These are phyloP conservation scores for Caloboletus inedulis DNA, from an alignment of 1,284 basidiomycete genomes.

Conservation along the genomic window DNA sequence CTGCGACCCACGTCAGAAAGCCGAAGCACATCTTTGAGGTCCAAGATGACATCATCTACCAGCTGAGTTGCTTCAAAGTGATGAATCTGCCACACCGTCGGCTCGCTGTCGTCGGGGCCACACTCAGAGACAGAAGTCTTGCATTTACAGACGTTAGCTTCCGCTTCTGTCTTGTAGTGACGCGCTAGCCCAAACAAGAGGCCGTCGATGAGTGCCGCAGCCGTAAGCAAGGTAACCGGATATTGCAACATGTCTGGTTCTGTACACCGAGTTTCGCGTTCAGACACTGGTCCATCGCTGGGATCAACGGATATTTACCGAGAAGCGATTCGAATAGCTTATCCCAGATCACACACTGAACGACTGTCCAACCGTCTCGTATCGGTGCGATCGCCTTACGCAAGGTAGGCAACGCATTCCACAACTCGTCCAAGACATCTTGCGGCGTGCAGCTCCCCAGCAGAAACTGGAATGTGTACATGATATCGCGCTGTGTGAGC, in stretches of 20 bases:
- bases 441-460: constrained; percentile 55
- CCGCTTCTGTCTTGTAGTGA: constrained; percentile 37
- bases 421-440: constrained; percentile 54
- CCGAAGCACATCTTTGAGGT: constrained; percentile 43
- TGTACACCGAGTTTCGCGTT: constrained; percentile 19
- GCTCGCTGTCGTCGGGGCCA: constrained; percentile 3
- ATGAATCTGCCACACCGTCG: constrained; percentile 19
- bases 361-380: constrained; percentile 42
- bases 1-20: constrained; percentile 41
- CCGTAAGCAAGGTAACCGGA: constrained; percentile 50
- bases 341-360: constrained; percentile 48
- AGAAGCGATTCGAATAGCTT: constrained; percentile 44
- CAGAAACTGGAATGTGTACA: constrained; percentile 46
- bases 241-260: constrained; percentile 51
- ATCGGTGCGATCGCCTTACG: constrained; percentile 35
- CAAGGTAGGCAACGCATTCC: constrained; percentile 50
- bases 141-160: constrained; percentile 15
- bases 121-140: not conserved
- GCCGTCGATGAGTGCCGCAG: constrained; percentile 45
- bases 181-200: constrained; percentile 38
- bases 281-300: not conserved
- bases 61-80: constrained; percentile 33
- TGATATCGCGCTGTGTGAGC: constrained; percentile 55
- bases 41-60: constrained; percentile 41
- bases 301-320: constrained; percentile 33